Conservation (phyloP, 2,329 filamentous ascomycete species). For the Dactylellina cionopaga region DNA sequence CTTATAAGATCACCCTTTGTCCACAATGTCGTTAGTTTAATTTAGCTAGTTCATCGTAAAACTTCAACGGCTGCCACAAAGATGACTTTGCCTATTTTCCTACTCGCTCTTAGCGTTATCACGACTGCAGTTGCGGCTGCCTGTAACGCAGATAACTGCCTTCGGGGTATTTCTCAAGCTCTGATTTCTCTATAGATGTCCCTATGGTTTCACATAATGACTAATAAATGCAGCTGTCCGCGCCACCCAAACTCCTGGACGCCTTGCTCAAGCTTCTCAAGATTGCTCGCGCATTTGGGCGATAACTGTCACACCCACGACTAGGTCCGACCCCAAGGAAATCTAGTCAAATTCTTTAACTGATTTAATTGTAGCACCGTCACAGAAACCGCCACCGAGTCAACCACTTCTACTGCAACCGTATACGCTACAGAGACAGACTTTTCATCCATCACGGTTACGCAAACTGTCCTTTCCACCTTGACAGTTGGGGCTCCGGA, state of each 20-base stretch:
- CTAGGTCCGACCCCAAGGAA: not conserved
- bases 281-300: conserved; percentile 9
- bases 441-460: not conserved
- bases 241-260: conserved; percentile 8
- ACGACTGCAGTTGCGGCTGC: not conserved
- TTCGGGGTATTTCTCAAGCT: not conserved
- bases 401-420: not conserved
- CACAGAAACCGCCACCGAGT: not conserved
- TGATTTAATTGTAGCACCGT: not conserved
- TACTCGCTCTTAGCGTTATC: not conserved
- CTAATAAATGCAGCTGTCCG: not conserved
- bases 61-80: too few species aligned
- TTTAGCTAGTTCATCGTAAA: too few species aligned
- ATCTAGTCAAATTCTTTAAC: not conserved
- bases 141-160: not conserved
- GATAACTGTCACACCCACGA: not conserved
- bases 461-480: not conserved
- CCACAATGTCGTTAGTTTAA: too few species aligned
- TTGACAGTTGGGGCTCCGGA: conserved; percentile 11
- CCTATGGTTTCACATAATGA: not conserved
- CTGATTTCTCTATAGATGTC: not conserved
- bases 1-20: too few species aligned
- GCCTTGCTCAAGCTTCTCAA: conserved; percentile 3
- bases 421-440: conserved; percentile 5
- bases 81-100: too few species aligned